Conservation (phyloP, 2,329 filamentous ascomycete species). For the Colletotrichum echinochloae region DNA sequence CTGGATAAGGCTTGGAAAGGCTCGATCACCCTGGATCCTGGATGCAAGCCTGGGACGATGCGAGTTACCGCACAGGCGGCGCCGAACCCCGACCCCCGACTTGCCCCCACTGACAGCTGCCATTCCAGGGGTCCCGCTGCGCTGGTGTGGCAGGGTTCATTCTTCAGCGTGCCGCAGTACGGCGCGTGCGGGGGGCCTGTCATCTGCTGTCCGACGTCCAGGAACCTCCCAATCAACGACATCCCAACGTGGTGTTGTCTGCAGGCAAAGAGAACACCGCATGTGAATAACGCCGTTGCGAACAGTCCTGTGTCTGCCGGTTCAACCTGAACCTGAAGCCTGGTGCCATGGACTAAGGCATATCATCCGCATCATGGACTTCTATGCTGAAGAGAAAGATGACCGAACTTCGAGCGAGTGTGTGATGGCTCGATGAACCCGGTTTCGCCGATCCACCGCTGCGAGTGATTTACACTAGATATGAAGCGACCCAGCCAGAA, state of each 20-base stretch:
- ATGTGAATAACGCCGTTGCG: neutral
- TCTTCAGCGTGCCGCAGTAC: constrained; percentile 25
- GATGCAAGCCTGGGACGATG: neutral
- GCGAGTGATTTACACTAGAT: neutral
- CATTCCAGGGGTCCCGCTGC: constrained; percentile 9
- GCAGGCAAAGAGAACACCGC: neutral
- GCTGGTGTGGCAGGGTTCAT: constrained; percentile 31
- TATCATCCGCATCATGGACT: neutral
- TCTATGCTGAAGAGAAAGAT: neutral
- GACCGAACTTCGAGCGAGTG: neutral
- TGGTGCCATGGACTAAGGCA: neutral
- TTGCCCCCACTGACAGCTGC: neutral
- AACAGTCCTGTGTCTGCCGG: neutral
- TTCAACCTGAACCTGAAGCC: neutral
- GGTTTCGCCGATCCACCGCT: no score
- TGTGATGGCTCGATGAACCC: neutral
- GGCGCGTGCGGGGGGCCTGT: neutral
- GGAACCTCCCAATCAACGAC: neutral
- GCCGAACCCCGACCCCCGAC: no score
- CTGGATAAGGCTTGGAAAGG: neutral
- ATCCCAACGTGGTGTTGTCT: neutral
- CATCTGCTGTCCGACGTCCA: neutral
- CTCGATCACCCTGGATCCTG: neutral
- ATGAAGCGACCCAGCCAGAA: neutral
- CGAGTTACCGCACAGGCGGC: no score